Base-by-base conservation (phyloP, 108 stramenopile species). In the Hondaea fermentalgiana region DNA sequence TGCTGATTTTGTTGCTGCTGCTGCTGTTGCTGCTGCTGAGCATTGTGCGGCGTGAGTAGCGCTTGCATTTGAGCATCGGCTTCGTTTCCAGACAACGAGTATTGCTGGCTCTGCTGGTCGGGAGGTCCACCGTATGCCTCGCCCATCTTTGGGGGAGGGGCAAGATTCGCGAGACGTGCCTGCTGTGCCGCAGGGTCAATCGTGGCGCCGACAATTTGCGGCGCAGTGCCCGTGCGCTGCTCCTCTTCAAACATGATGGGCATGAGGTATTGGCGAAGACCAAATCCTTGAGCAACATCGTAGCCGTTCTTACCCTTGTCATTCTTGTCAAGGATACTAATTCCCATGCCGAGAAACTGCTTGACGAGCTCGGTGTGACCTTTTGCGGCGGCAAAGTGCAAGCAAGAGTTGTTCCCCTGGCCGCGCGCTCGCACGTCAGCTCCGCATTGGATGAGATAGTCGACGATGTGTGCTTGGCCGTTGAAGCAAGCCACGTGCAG, bases 191-290 rank as follows among this genome's bases (percentile, higher is more conserved):
- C 45, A 0, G 51, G 45, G 51, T 83, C 76, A 12, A 83, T 53
- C 43, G 76, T 83, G 49, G 76, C 76, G 28, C 76, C 76, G 12
- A 83, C 12, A 12, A 83, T 83, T 28, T 83, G 45, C 3, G 76
- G 76, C 6, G 76, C 76, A 35, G 76, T 83, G 49, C 76, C 76
- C 10, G 76, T 83, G 76, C 76, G 76, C 51, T 83, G 76, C 76
- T 83, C 76, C 51, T 83, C 76, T 2, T 53, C 51, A 45, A 83
- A 83, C 76, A 83, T 83, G 76, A 83, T 83, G 3, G 76, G 76
- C 76, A 83, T 83, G 19, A 83, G 51, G 28, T 83, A 83, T 45
- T 83, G 76, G 49, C 51, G 45, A 6, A 83, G 25, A 23, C 76
- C 76, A 23, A 83, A 83, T 8, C 76, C 76, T 45, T 83, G 76